These are phyloP conservation scores for Plasmodium gallinaceum DNA, from an alignment of 169 alveolate genomes.

Conservation along the genomic window DNA sequence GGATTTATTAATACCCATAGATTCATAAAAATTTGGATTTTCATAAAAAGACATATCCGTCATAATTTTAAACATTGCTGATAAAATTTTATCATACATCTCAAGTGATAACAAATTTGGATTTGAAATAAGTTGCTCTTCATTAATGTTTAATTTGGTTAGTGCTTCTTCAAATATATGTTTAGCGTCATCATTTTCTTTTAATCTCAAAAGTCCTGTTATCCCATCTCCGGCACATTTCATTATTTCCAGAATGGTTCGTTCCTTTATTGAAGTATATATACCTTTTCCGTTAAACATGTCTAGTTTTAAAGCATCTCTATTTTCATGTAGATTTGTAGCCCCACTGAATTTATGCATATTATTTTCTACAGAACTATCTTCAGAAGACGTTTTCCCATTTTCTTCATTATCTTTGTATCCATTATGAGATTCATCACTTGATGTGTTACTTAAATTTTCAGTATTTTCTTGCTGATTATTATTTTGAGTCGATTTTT, in stretches of 20 bases:
- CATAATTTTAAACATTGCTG: constrained; percentile 60
- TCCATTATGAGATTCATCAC: background rate
- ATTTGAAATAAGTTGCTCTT: background rate
- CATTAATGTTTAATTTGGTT: constrained; percentile 15
- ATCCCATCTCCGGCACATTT: constrained; percentile 36
- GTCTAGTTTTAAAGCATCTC: background rate
- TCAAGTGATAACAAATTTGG: constrained; percentile 20
- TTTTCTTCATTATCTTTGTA: background rate
- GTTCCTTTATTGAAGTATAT: constrained; percentile 25
- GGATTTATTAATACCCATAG: constrained; percentile 31
- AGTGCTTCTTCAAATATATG: constrained; percentile 21
- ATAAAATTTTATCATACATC: constrained; percentile 37
- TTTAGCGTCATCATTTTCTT: background rate
- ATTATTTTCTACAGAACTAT: background rate
- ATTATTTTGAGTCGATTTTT: too few species aligned
- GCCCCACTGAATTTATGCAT: background rate
- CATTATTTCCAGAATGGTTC: constrained; percentile 40
- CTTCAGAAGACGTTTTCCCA: background rate
- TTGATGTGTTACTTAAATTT: background rate
- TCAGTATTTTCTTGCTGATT: background rate
- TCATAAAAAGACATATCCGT: constrained; percentile 54
- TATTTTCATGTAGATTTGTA: background rate
- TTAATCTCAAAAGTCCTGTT: constrained; percentile 15
- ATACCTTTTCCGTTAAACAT: constrained; percentile 4
- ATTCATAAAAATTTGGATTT: constrained; percentile 22